Evolutionary conservation across 495 filamentous ascomycete genomes (phyloP).

Genomic region (Podospora pseudoanserina): DNA sequence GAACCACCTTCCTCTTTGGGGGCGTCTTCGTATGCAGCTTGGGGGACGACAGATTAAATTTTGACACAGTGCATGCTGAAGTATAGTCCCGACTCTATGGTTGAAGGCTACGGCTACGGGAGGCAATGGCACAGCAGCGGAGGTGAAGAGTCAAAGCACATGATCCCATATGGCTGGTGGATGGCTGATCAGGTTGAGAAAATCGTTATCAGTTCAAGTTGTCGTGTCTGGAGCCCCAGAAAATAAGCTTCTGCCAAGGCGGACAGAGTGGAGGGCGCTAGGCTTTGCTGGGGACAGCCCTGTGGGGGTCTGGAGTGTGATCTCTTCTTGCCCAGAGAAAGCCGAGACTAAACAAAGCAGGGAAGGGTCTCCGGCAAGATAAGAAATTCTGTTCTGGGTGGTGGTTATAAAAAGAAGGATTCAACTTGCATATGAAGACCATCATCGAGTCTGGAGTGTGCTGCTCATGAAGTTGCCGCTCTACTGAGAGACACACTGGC

Average conservation of each 20-base stretch:
- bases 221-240: neutral
- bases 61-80: neutral
- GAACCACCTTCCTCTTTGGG: neutral
- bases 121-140: neutral
- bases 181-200: neutral
- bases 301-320: neutral
- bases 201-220: neutral
- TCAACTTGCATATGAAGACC: neutral
- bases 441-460: neutral
- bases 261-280: neutral
- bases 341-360: neutral
- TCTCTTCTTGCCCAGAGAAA: neutral
- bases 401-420: neutral
- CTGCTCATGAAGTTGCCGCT: neutral
- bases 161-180: neutral
- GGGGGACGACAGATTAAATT: neutral
- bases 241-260: neutral
- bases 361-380: neutral
- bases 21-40: neutral
- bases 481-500: neutral
- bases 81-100: neutral
- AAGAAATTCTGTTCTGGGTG: neutral
- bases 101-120: neutral
- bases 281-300: neutral
- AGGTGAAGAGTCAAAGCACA: neutral